Percentiles rank a stretch among this genome's conserved stretches.
phyloP scores from a whole-genome alignment of 2,329 filamentous ascomycete species.

The Ophiostoma pallidulum region DNA sequence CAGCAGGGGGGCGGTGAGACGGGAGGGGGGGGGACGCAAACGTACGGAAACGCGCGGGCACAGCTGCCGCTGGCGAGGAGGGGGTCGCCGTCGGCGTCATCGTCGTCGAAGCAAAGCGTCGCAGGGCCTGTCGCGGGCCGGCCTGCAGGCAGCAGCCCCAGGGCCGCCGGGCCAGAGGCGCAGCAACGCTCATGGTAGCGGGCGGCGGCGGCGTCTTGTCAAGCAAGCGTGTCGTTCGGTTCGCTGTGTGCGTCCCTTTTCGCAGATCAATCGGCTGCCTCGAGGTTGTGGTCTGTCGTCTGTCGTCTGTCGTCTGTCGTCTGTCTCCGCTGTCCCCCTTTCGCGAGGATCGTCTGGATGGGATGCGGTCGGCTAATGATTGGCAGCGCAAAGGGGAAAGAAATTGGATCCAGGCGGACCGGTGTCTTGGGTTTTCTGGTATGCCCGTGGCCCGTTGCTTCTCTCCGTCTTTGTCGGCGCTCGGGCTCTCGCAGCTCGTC shows the following conservation, averaged over 20 bases:
- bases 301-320: background rate
- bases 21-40: conserved; percentile 1
- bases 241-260: no score
- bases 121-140: conserved; percentile 4
- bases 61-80: background rate
- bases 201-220: no score
- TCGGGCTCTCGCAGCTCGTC: background rate
- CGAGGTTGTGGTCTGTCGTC: no score
- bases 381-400: conserved; percentile 3
- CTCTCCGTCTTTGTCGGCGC: background rate
- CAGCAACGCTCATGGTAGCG: conserved; percentile 6
- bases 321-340: background rate
- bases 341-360: conserved; percentile 1
- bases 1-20: conserved; percentile 1
- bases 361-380: conserved; percentile 2
- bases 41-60: conserved; percentile 7
- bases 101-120: conserved; percentile 10
- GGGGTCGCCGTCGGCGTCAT: background rate
- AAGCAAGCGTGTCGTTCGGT: background rate
- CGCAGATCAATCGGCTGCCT: no score
- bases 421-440: no score
- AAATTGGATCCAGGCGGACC: background rate
- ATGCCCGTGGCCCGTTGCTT: no score
- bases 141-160: conserved; percentile 11
- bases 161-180: conserved; percentile 14